phyloP scores from a whole-genome alignment of 345 rosid genomes.

The Brassica rapa region DNA sequence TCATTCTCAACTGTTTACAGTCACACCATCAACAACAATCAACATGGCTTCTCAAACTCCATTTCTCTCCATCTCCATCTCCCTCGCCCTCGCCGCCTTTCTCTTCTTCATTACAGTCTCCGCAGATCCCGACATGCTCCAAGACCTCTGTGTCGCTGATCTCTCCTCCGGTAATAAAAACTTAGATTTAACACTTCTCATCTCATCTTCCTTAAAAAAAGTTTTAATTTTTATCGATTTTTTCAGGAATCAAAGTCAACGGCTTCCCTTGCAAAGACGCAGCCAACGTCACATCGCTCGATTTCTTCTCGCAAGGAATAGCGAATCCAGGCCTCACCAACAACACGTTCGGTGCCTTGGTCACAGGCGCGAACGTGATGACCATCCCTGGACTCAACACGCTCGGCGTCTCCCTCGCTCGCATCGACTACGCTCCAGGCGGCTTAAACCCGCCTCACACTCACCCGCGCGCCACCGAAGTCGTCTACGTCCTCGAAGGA shows the following conservation, averaged over 20 bases:
- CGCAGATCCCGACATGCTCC: constrained; percentile 79
- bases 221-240: background rate
- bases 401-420: constrained; percentile 60
- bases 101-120: constrained; percentile 15
- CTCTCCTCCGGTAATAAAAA: constrained; percentile 47
- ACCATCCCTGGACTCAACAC: constrained; percentile 71
- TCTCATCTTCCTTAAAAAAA: background rate
- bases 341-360: constrained; percentile 50
- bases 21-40: constrained; percentile 1
- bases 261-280: constrained; percentile 59
- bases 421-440: constrained; percentile 62
- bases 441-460: constrained; percentile 80
- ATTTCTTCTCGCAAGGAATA: constrained; percentile 55
- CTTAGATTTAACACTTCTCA: background rate
- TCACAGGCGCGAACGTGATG: constrained; percentile 51
- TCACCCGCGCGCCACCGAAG: constrained; percentile 68
- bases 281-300: constrained; percentile 33
- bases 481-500: constrained; percentile 59
- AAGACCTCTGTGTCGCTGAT: constrained; percentile 89
- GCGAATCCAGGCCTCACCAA: constrained; percentile 56
- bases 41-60: constrained; percentile 31
- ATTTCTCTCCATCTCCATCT: constrained; percentile 26
- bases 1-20: constrained; percentile 22
- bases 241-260: constrained; percentile 53
- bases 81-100: constrained; percentile 28